Evolutionary conservation across 306 rosid species (phyloP), one percentile per base, ranked within the genome.

Genomic region (Prosopis cineraria): DNA sequence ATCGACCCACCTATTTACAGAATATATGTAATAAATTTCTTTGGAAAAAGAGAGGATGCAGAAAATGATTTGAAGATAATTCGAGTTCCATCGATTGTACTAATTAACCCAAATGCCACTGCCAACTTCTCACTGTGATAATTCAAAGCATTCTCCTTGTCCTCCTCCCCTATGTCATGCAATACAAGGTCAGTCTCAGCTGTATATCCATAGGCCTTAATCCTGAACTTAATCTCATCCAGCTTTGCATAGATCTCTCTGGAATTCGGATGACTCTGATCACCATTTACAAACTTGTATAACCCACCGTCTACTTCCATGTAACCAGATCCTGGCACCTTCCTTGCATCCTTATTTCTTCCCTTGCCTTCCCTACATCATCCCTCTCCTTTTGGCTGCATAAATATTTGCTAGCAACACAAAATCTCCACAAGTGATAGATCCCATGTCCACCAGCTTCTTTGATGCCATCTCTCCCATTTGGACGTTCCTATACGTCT

Each of bases 121-220:
- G 94, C 98, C 68, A 94, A 82, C 88, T 91, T 94, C 86, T 94
- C 98, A 73, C 94, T 89, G 76, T 94, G 98, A 80, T 90, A 86
- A 83, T 86, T 81, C 72, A 91, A 73, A 14, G 72, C 98, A 72
- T 91, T 94, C 73, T 91, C 97, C 85, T 91, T 94, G 76, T 94
- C 98, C 80, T 94, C 41, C n/a, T 91, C 96, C 14, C 94, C 97
- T 25, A 94, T 94, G 86, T 94, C 98, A 85, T 94, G 98, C 89
- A 94, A 82, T 73, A 94, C 96, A 73, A 83, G 78, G 58, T 88
- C 74, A 30, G 93, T 94, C 79, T 86, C 90, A 37, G 93, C 94
- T 70, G 74, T 65, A 83, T 89, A 88, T 52, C 98, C 90, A 62
- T 81, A 84, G 37, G 81, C 84, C 72, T 84, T 89, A 72, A 86